Evolutionary conservation across 768 basidiomycete genomes (phyloP).

Genomic region (Pleurotus salmoneostramineus): DNA sequence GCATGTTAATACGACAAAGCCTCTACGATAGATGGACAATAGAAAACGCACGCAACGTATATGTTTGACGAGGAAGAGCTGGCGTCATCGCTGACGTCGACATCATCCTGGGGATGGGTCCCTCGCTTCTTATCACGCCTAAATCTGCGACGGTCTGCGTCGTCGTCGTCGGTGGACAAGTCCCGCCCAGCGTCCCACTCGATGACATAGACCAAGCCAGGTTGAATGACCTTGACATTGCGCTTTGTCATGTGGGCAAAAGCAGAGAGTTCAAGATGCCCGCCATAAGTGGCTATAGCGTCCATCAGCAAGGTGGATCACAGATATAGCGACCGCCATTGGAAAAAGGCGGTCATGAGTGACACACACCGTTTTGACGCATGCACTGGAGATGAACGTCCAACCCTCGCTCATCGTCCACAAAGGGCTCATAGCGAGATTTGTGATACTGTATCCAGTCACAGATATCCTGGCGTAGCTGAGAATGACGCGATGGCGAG

Average conservation of each 20-base stretch:
- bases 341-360: slow-evolving; percentile 5
- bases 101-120: slow-evolving; percentile 13
- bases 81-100: slow-evolving; percentile 17
- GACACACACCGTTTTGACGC: slow-evolving; percentile 65
- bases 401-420: slow-evolving; percentile 78
- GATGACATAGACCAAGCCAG: slow-evolving; percentile 87
- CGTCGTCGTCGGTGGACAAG: slow-evolving; percentile 24
- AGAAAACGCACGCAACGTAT: slow-evolving; percentile 76
- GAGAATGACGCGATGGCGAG: slow-evolving; percentile 60
- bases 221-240: slow-evolving; percentile 90
- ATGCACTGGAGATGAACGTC: slow-evolving; percentile 72
- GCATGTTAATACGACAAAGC: background rate
- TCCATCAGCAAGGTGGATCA: slow-evolving; percentile 2
- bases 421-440: slow-evolving; percentile 79
- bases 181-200: slow-evolving; percentile 70
- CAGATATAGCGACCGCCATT: background rate
- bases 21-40: slow-evolving; percentile 7
- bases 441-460: slow-evolving; percentile 73
- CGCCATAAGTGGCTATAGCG: slow-evolving; percentile 76
- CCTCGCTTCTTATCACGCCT: slow-evolving; percentile 31
- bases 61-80: slow-evolving; percentile 37
- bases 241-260: slow-evolving; percentile 78
- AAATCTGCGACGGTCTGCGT: slow-evolving; percentile 40
- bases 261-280: slow-evolving; percentile 90
- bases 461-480: slow-evolving; percentile 73